Evolutionary conservation across 768 basidiomycete species (phyloP).

Genomic region (Calocera viscosa): DNA sequence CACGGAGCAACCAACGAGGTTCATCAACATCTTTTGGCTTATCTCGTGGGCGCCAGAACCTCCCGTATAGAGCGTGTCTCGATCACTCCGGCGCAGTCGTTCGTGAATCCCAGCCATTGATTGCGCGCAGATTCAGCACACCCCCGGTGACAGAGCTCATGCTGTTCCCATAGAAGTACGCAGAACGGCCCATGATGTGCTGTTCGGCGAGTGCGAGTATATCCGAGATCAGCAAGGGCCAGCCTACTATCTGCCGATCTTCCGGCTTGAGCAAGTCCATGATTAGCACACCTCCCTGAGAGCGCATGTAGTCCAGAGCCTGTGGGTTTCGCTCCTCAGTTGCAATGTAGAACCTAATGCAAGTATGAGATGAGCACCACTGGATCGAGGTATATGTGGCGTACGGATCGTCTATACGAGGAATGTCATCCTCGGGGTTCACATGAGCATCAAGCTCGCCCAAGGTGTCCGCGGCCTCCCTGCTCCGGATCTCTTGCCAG

Average conservation of each 20-base stretch:
- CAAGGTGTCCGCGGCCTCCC: background rate
- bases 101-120: conserved; percentile 29
- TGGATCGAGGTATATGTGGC: background rate
- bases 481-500: background rate
- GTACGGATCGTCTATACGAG: conserved; percentile 13
- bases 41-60: too few relatives aligned
- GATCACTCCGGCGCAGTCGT: conserved; percentile 30
- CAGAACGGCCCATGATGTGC: conserved; percentile 25
- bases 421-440: background rate
- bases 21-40: background rate
- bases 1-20: too few relatives aligned
- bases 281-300: conserved; percentile 14
- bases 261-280: conserved; percentile 13
- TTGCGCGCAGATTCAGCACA: conserved; percentile 31
- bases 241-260: conserved; percentile 28
- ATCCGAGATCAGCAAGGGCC: conserved; percentile 35
- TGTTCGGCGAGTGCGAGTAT: conserved; percentile 36
- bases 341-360: conserved; percentile 15
- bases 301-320: conserved; percentile 13
- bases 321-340: conserved; percentile 16
- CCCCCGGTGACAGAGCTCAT: conserved; percentile 32
- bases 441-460: background rate
- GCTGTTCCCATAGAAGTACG: conserved; percentile 31
- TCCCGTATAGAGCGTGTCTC: too few relatives aligned
- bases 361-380: background rate